Evolutionary conservation across 75 land plant genomes (phyloP).

Genomic region (Gnetum montanum): DNA sequence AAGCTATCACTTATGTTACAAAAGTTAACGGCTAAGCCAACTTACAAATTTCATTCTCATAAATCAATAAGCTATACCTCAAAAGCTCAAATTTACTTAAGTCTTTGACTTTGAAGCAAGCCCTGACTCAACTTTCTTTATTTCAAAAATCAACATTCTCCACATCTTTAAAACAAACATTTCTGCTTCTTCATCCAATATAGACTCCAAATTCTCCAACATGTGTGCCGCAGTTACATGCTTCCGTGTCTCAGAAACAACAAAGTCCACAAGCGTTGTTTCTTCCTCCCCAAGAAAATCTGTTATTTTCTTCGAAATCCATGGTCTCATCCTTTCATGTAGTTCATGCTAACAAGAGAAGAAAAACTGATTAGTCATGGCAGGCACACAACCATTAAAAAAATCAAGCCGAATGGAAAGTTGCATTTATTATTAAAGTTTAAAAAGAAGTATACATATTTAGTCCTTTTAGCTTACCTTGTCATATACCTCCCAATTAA

Average conservation of each 20-base stretch:
- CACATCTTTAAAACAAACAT: slow-evolving; percentile 99
- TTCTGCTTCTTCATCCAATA: slow-evolving; percentile 97
- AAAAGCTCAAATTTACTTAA: no score
- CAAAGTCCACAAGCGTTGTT: slow-evolving; percentile 83
- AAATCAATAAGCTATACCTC: no score
- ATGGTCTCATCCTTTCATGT: slow-evolving; percentile 95
- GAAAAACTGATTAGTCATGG: not conserved
- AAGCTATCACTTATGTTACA: no score
- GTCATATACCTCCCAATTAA: slow-evolving; percentile 91
- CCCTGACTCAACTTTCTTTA: slow-evolving; percentile 93
- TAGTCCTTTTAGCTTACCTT: slow-evolving; percentile 63
- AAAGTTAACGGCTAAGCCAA: no score
- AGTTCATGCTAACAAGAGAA: slow-evolving; percentile 51
- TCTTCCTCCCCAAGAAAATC: slow-evolving; percentile 98
- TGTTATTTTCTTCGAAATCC: slow-evolving; percentile 96
- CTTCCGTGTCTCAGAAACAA: slow-evolving; percentile 76
- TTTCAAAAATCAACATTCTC: slow-evolving; percentile 99
- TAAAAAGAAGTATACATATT: no score
- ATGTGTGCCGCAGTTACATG: slow-evolving; percentile 76
- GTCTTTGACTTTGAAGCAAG: slow-evolving; percentile 38
- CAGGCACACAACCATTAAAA: not conserved
- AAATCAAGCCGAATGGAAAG: not conserved
- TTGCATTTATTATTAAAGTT: no score
- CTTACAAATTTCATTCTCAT: no score
- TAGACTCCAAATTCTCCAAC: slow-evolving; percentile 73